These are phyloP conservation scores for Teratosphaeria pseudoeucalypti DNA, from an alignment of 2,329 filamentous ascomycete genomes.

Conservation along the genomic window DNA sequence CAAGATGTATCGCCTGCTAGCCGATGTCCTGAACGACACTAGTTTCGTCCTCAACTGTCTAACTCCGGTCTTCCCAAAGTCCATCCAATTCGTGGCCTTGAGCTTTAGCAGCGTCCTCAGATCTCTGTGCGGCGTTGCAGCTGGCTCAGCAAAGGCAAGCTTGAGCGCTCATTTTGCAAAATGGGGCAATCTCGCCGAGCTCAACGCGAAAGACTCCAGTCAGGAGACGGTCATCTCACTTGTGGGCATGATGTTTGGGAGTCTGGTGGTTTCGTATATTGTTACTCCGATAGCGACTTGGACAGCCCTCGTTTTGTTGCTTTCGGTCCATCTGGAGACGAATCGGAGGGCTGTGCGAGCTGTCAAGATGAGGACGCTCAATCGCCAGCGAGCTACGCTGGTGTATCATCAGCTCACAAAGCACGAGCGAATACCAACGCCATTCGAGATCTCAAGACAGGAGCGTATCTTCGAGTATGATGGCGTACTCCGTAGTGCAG, in stretches of 20 bases:
- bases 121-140: conserved; percentile 77
- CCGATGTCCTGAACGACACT: conserved; percentile 79
- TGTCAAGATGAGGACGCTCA: conserved; percentile 75
- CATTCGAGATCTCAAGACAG: conserved; percentile 50
- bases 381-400: conserved; percentile 75
- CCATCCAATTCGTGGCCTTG: conserved; percentile 46
- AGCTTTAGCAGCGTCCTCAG: conserved; percentile 52
- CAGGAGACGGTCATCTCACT: conserved; percentile 91
- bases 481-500: conserved; percentile 50
- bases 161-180: conserved; percentile 85
- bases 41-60: conserved; percentile 79
- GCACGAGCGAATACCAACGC: conserved; percentile 44
- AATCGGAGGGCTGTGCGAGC: conserved; percentile 79
- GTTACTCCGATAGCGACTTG: conserved; percentile 64
- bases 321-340: conserved; percentile 66
- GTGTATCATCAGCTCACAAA: conserved; percentile 49
- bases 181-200: conserved; percentile 76
- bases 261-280: conserved; percentile 66
- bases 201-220: conserved; percentile 90
- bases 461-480: conserved; percentile 55
- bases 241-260: conserved; percentile 77
- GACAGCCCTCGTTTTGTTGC: conserved; percentile 58
- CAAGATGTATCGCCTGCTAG: conserved; percentile 78
- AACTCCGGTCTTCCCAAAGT: conserved; percentile 59
- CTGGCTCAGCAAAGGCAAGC: conserved; percentile 80